phyloP scores from a whole-genome alignment of 2,329 filamentous ascomycete genomes.

The Dendrostoma leiphaemia region DNA sequence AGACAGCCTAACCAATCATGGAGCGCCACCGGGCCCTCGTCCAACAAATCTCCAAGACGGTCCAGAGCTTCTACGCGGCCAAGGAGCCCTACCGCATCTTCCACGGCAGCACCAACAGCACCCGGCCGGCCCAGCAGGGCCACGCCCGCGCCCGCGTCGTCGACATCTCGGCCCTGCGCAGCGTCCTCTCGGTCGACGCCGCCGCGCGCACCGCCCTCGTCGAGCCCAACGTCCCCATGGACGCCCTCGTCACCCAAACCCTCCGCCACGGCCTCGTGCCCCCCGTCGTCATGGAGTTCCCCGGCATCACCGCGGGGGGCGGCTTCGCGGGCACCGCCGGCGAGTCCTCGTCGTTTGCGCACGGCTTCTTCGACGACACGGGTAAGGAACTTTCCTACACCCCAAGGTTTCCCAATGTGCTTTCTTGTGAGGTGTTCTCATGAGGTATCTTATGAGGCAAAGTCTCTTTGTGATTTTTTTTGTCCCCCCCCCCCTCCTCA shows the following conservation, averaged over 20 bases:
- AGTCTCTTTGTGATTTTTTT: too few species aligned
- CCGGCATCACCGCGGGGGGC: slow-evolving; percentile 71
- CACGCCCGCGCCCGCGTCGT: slow-evolving; percentile 44
- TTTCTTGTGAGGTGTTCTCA: too few species aligned
- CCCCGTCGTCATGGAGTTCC: slow-evolving; percentile 74
- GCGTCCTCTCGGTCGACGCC: slow-evolving; percentile 63
- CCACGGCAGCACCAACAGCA: slow-evolving; percentile 77
- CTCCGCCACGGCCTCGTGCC: slow-evolving; percentile 65
- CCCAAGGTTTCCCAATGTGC: too few species aligned
- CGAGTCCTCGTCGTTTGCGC: slow-evolving; percentile 67
- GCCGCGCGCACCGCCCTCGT: slow-evolving; percentile 59
- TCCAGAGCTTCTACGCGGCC: slow-evolving; percentile 46
- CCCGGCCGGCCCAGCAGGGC: slow-evolving; percentile 53
- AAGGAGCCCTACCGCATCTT: slow-evolving; percentile 67
- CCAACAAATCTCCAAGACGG: slow-evolving; percentile 43
- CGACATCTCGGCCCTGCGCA: slow-evolving; percentile 63
- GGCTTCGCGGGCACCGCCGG: slow-evolving; percentile 70
- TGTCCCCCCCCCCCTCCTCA: too few species aligned
- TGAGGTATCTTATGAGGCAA: too few species aligned
- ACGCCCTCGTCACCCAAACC: slow-evolving; percentile 64
- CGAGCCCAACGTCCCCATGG: slow-evolving; percentile 70
- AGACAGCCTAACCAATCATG: slow-evolving; percentile 32
- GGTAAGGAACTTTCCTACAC: too few species aligned
- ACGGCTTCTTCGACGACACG: slow-evolving; percentile 70
- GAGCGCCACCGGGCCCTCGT: slow-evolving; percentile 51